Base-by-base conservation (phyloP, 805 yeast species). In the Nematodospora valgi region DNA sequence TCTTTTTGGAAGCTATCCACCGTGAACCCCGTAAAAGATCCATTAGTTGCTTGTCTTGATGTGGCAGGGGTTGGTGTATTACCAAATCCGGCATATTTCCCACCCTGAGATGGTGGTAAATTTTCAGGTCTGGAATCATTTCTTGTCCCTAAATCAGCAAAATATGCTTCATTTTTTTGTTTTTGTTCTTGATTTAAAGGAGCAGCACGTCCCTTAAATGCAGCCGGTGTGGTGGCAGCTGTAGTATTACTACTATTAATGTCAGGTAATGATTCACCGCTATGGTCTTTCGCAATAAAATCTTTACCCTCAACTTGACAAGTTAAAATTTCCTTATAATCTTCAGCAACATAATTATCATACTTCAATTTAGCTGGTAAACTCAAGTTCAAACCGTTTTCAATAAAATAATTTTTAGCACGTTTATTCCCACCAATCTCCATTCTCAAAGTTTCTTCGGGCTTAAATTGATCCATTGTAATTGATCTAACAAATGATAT, bases 401-500 rank as follows among this genome's bases (percentile, higher is more conserved):
- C 61, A 29, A 64, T 71, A 54, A 93, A 80, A 55, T 82, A 93
- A 39, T 64, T 68, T 20, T 68, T 74, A 49, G 93, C 85, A 17
- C 75, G 76, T 36, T 76, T 83, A 54, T 93, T 93, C 15, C 98
- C 98, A 38, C 98, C 98, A 40, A 78, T 63, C 53, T 91, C 97
- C 98, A 93, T 91, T 40, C 94, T 70, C 45, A 76, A 63, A 39
- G 89, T 72, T 58, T 93, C 98, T 26, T 89, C 96, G 4, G 87
- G 82, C 65, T 91, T 93, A 70, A 94, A 93, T 66, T 88, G 97
- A 62, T 93, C 98, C 98, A 93, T 93, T 6, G 98, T 93, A 49
- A 93, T 89, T 18, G 95, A 84, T 56, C 98, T 74, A 23, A 93
- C 98, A 67, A 93, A 93, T 27, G 97, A 89, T 39, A 93, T 80